Evolutionary conservation across 2,329 filamentous ascomycete genomes (phyloP), one percentile per base, ranked within the genome.

Genomic region (Colletotrichum liriopes): DNA sequence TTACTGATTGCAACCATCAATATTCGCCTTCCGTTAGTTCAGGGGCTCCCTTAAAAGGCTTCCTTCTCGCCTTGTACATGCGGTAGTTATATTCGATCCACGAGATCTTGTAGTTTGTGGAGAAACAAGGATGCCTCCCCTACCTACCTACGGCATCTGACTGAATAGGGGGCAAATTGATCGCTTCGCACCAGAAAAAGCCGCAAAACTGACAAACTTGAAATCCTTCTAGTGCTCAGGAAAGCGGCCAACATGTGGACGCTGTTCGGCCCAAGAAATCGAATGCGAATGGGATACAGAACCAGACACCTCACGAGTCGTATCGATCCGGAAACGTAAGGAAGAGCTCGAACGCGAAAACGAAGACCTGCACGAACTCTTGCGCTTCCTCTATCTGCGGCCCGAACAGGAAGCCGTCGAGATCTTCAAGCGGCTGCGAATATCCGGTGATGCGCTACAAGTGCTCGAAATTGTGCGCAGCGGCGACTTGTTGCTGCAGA

Each of bases 321-420:
- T 66, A 0, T 45, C 56, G 20, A 55, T 63, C 5, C 67, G 62
- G 1, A 43, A 43, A 12, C 61, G 61, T 20, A 47, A 66, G n/a
- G 49, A 65, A n/a, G 67, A 71, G 16, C 49, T 71, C 41, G 61
- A 73, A 32, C 67, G 66, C 56, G 71, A 71, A 29, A 61, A 62
- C 5, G 55, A 67, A 23, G 43, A 73, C 41, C 37, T 66, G 5
- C 66, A 65, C 37, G 56, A 63, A 9, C 5, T 58, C 5, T 26
- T 58, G 2, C 37, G 49, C 16, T 67, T 43, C n/a, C 41, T 61
- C 3, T 23, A 54, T 16, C 16, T 54, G 6, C 35, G 47, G 14
- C 62, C 62, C 11, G 62, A 67, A 29, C 18, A 60, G 1, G 37
- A 71, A 16, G 62, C 62, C 20, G 26, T 47, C 16, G 55, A 55